Evolutionary conservation across 1,284 basidiomycete genomes (phyloP).

Genomic region (Psilocybe mexicana): DNA sequence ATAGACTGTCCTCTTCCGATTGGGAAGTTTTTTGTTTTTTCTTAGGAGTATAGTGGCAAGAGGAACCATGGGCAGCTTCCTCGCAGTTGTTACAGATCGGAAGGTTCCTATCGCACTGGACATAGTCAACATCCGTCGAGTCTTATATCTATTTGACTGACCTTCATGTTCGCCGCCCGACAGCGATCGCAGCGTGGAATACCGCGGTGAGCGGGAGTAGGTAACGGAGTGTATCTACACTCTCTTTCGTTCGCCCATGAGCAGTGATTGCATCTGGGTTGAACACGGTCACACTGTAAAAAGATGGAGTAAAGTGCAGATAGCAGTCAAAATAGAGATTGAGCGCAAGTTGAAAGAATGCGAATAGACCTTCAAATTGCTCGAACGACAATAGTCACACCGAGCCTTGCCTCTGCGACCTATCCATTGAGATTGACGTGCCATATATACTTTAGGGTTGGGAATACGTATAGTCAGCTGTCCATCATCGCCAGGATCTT

Average conservation of each 20-base stretch:
- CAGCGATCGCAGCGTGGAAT: constrained; percentile 73
- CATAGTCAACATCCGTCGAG: neutral
- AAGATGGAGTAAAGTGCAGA: constrained; percentile 15
- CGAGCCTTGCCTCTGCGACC: constrained; percentile 70
- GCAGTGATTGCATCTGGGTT: constrained; percentile 72
- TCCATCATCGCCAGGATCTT: constrained; percentile 54
- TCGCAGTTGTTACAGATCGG: constrained; percentile 68
- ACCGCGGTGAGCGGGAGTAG: constrained; percentile 71
- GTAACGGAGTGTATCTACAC: constrained; percentile 70
- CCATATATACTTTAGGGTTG: constrained; percentile 55
- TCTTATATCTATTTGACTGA: constrained; percentile 29
- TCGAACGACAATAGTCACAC: constrained; percentile 68
- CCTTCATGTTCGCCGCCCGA: constrained; percentile 65
- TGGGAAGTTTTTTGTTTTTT: constrained; percentile 57
- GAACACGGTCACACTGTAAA: constrained; percentile 64
- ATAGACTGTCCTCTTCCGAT: constrained; percentile 19
- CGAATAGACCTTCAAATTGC: constrained; percentile 64
- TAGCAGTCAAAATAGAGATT: neutral
- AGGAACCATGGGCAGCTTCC: constrained; percentile 37
- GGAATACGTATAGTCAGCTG: constrained; percentile 66
- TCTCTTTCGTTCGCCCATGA: constrained; percentile 61
- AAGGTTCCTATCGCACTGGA: constrained; percentile 66
- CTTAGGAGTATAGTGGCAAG: constrained; percentile 71
- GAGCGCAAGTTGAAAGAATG: constrained; percentile 8
- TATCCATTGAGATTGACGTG: constrained; percentile 68